Evolutionary conservation across 2,329 filamentous ascomycete species (phyloP).

Genomic region (Colletotrichum sansevieriae): DNA sequence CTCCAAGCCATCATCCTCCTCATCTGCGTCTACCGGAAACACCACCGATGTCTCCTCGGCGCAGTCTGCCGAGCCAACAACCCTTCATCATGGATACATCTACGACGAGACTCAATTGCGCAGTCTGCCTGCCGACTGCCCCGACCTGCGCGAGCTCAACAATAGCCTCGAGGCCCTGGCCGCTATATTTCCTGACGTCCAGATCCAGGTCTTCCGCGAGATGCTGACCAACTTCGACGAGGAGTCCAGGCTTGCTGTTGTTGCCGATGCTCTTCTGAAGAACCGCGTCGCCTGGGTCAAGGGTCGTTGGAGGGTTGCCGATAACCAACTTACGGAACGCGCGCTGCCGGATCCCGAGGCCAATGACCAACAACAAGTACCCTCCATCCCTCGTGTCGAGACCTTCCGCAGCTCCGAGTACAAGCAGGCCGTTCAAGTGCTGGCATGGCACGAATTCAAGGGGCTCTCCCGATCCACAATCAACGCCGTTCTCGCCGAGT

Average conservation of each 20-base stretch:
- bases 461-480: slow-evolving; percentile 80
- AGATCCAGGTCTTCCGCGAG: slow-evolving; percentile 85
- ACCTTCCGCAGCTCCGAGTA: slow-evolving; percentile 77
- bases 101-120: slow-evolving; percentile 67
- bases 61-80: slow-evolving; percentile 47
- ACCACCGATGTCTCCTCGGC: background rate
- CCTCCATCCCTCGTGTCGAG: slow-evolving; percentile 67
- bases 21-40: slow-evolving; percentile 24
- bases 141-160: slow-evolving; percentile 78
- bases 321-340: slow-evolving; percentile 50
- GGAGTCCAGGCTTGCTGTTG: slow-evolving; percentile 81
- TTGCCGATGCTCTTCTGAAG: slow-evolving; percentile 82
- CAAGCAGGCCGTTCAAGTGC: slow-evolving; percentile 74
- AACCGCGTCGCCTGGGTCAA: slow-evolving; percentile 78
- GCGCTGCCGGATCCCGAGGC: slow-evolving; percentile 49
- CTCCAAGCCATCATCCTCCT: slow-evolving; percentile 14
- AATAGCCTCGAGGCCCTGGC: slow-evolving; percentile 75
- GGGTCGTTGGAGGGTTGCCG: slow-evolving; percentile 70
- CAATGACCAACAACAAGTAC: slow-evolving; percentile 5
- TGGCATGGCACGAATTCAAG: slow-evolving; percentile 82
- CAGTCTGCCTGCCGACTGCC: slow-evolving; percentile 63
- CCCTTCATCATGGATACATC: slow-evolving; percentile 61
- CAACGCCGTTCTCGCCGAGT: slow-evolving; percentile 83
- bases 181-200: slow-evolving; percentile 83
- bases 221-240: slow-evolving; percentile 81